These are phyloP conservation scores for Penicillium sp. DNA, from an alignment of 2,329 filamentous ascomycete genomes.

Conservation along the genomic window DNA sequence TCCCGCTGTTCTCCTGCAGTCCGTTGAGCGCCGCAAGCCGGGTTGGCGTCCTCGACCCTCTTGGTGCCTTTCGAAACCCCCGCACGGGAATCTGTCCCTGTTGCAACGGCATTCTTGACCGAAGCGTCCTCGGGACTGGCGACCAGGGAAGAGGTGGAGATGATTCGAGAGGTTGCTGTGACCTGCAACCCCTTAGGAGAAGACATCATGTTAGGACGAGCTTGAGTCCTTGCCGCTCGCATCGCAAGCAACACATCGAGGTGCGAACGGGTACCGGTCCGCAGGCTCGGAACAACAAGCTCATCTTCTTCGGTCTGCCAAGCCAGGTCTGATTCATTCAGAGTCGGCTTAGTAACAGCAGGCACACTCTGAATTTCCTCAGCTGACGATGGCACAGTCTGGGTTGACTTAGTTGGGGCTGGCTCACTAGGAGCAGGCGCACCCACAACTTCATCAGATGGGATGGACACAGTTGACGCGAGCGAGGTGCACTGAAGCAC, in stretches of 20 bases:
- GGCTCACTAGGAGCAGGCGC: conserved; percentile 1
- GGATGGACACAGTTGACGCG: background rate
- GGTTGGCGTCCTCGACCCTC: background rate
- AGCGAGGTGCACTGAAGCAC: background rate
- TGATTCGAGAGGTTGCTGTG: background rate
- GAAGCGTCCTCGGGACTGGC: conserved; percentile 2
- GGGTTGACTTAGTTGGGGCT: background rate
- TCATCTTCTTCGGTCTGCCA: background rate
- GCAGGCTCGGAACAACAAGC: background rate
- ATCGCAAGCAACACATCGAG: background rate
- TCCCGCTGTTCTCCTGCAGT: background rate
- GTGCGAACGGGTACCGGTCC: background rate
- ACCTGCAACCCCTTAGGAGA: background rate
- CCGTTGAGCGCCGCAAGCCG: background rate
- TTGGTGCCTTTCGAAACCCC: conserved; percentile 4
- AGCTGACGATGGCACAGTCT: background rate
- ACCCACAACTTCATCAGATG: background rate
- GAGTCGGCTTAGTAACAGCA: background rate
- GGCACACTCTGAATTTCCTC: background rate
- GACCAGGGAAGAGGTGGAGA: background rate
- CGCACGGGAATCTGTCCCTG: conserved; percentile 7
- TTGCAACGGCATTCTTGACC: background rate
- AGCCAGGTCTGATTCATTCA: background rate
- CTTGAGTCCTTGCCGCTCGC: background rate
- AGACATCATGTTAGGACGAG: background rate